These are phyloP conservation scores for Triticum urartu DNA, from an alignment of 176 grass and related monocot genomes.

Conservation along the genomic window DNA sequence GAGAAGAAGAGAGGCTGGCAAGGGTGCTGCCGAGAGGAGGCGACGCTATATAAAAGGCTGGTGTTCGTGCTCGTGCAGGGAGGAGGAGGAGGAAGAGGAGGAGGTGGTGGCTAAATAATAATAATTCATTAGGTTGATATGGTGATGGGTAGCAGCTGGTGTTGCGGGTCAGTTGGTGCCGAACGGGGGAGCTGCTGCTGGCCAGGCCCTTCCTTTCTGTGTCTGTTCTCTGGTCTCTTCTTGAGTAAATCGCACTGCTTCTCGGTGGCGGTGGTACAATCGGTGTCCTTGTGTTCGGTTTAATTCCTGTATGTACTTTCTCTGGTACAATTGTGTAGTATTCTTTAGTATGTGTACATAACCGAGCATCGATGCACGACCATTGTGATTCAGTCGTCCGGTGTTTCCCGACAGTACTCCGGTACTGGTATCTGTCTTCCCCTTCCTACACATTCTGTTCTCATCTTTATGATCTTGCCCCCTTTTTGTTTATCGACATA, in stretches of 20 bases:
- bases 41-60: constrained; percentile 40
- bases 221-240: constrained; percentile 4
- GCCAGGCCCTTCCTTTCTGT: constrained; percentile 28
- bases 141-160: constrained; percentile 35
- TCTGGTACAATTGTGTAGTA: background rate
- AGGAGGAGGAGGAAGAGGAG: background rate
- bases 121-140: constrained; percentile 33
- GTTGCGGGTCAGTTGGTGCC: constrained; percentile 44
- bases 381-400: background rate
- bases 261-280: constrained; percentile 21
- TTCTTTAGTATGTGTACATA: background rate
- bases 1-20: constrained; percentile 25
- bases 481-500: background rate
- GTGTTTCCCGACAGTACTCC: background rate
- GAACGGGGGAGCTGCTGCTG: background rate
- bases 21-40: constrained; percentile 12
- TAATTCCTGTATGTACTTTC: background rate
- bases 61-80: constrained; percentile 27
- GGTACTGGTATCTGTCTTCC: background rate
- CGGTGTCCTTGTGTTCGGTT: background rate
- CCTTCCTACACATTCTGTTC: background rate
- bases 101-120: background rate
- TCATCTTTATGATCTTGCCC: background rate
- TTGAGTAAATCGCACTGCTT: constrained; percentile 58
- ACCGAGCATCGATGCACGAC: background rate